Evolutionary conservation across 352 stramenopile genomes (phyloP).

Genomic region (Elongisporangium senticosum): DNA sequence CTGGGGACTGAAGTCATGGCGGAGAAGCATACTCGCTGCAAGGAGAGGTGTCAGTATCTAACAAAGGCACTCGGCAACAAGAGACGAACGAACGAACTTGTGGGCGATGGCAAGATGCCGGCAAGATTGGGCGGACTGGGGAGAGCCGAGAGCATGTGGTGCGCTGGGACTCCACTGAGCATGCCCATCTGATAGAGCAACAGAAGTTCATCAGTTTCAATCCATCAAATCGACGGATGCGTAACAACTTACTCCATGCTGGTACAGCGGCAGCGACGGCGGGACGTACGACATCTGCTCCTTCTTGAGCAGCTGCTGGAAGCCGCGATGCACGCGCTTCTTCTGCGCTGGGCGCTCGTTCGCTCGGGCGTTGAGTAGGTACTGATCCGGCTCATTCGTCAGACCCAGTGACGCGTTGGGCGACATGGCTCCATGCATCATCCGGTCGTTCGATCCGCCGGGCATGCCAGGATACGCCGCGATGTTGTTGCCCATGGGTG

Average conservation of each 20-base stretch:
- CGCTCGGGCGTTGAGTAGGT: slow-evolving; percentile 39
- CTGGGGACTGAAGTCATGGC: slow-evolving; percentile 71
- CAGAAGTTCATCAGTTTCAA: not conserved
- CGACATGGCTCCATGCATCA: slow-evolving; percentile 15
- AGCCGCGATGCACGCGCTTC: slow-evolving; percentile 68
- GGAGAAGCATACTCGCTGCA: slow-evolving; percentile 65
- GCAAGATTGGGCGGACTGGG: slow-evolving; percentile 70
- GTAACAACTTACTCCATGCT: slow-evolving; percentile 44
- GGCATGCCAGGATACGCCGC: slow-evolving; percentile 33
- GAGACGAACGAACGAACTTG: slow-evolving; percentile 44
- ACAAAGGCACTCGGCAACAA: not conserved
- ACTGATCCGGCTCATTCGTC: slow-evolving; percentile 65
- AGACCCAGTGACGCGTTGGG: slow-evolving; percentile 33
- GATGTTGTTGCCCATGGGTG: slow-evolving; percentile 13
- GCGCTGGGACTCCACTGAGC: slow-evolving; percentile 44
- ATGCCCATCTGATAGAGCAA: slow-evolving; percentile 45
- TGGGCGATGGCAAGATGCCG: slow-evolving; percentile 70
- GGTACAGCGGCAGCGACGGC: slow-evolving; percentile 59
- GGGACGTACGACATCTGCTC: slow-evolving; percentile 64
- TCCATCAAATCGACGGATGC: not conserved
- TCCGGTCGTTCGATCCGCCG: slow-evolving; percentile 13
- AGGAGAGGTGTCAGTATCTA: slow-evolving; percentile 9
- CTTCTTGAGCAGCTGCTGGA: slow-evolving; percentile 77
- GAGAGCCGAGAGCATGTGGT: slow-evolving; percentile 56
- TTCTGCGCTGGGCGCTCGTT: slow-evolving; percentile 32